Conservation (phyloP, 164 flowering plant species). For the Tetrastigma voinierianum region DNA sequence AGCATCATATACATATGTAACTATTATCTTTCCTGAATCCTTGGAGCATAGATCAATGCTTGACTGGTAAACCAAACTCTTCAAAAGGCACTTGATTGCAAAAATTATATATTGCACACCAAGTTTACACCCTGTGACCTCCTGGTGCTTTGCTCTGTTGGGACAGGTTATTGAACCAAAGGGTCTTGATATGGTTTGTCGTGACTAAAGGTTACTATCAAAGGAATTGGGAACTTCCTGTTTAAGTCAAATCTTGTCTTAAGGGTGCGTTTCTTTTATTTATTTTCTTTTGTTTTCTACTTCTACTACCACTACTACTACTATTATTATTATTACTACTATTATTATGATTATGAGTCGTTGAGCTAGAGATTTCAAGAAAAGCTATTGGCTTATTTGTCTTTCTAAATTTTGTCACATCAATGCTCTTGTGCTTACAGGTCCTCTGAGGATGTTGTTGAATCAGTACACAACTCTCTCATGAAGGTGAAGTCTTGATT, state of each 20-base stretch:
- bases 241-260: conserved; percentile 83
- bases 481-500: conserved; percentile 55
- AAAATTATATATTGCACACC: too few relatives aligned
- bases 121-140: too few relatives aligned
- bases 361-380: neutral
- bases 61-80: too few relatives aligned
- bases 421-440: conserved; percentile 39
- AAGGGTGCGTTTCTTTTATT: conserved; percentile 77
- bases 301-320: neutral
- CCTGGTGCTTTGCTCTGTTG: conserved; percentile 5
- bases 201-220: conserved; percentile 96
- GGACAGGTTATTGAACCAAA: conserved; percentile 88
- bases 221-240: conserved; percentile 95
- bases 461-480: conserved; percentile 78
- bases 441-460: conserved; percentile 95
- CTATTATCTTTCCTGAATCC: too few relatives aligned
- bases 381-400: neutral
- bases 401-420: conserved; percentile 5
- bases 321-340: neutral
- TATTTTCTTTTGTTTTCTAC: neutral
- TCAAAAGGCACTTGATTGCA: too few relatives aligned
- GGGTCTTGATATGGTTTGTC: conserved; percentile 98
- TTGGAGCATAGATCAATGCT: too few relatives aligned
- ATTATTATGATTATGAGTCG: neutral
- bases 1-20: too few relatives aligned